phyloP scores from a whole-genome alignment of 805 yeast genomes.

The Lipomyces sp. region DNA sequence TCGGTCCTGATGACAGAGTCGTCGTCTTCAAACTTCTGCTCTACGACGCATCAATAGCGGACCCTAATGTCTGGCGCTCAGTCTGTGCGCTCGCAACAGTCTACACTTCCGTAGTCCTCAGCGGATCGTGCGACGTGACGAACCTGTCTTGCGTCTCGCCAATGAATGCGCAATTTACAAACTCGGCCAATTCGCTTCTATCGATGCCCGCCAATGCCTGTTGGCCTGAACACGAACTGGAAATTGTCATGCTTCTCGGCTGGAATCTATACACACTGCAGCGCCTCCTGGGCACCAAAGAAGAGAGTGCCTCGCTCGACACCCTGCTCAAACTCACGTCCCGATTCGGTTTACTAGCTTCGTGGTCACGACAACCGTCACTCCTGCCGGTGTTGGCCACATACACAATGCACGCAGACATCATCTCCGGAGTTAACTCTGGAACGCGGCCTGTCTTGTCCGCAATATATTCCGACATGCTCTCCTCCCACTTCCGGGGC shows the following conservation, averaged over 20 bases:
- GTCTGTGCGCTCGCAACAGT: conserved; percentile 19
- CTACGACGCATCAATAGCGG: conserved; percentile 8
- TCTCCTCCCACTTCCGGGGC: conserved; percentile 11
- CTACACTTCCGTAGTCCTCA: conserved; percentile 1
- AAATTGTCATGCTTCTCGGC: conserved; percentile 21
- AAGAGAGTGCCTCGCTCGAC: conserved; percentile 5
- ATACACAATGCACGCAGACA: conserved; percentile 24
- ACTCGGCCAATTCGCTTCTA: background rate
- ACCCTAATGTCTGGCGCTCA: conserved; percentile 19
- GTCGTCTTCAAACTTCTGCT: conserved; percentile 10
- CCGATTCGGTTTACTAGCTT: conserved; percentile 13
- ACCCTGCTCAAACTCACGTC: conserved; percentile 16
- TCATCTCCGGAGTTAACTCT: conserved; percentile 11
- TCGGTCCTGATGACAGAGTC: conserved; percentile 13
- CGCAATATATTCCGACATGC: conserved; percentile 23
- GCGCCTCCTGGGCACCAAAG: conserved; percentile 10
- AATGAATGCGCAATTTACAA: conserved; percentile 2
- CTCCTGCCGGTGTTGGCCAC: conserved; percentile 16
- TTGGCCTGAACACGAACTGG: conserved; percentile 20
- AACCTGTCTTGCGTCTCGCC: background rate
- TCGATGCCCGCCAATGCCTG: background rate
- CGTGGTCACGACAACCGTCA: background rate
- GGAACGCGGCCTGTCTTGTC: conserved; percentile 14
- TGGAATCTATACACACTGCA: conserved; percentile 28
- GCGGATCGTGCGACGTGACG: background rate